Evolutionary conservation across 169 alveolate species (phyloP).

Genomic region (Theileria equi): DNA sequence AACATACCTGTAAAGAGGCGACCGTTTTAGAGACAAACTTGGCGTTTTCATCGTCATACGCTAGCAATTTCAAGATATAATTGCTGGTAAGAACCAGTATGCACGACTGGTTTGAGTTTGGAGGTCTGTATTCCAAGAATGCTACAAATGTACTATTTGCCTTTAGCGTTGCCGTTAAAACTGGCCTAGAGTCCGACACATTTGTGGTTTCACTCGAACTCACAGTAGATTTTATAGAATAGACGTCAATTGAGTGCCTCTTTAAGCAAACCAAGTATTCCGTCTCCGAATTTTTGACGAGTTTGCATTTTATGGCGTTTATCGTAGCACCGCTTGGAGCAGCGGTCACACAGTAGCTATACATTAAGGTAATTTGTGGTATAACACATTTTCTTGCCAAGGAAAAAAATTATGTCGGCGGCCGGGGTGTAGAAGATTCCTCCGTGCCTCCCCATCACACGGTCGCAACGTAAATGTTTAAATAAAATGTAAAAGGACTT

Average conservation of each 20-base stretch:
- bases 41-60: constrained; percentile 29
- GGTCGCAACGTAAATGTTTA: too few relatives aligned
- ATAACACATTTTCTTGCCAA: background rate
- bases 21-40: constrained; percentile 20
- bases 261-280: constrained; percentile 63
- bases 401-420: too few relatives aligned
- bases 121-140: constrained; percentile 57
- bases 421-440: too few relatives aligned
- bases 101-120: constrained; percentile 42
- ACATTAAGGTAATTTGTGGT: constrained; percentile 15
- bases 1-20: constrained; percentile 45
- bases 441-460: too few relatives aligned
- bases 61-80: constrained; percentile 20
- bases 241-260: constrained; percentile 49
- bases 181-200: constrained; percentile 20
- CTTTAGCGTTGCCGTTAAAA: constrained; percentile 34
- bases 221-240: too few relatives aligned
- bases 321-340: constrained; percentile 62
- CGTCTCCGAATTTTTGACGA: constrained; percentile 27
- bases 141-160: constrained; percentile 41
- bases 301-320: constrained; percentile 48
- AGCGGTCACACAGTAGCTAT: constrained; percentile 52
- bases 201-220: too few relatives aligned
- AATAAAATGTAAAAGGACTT: too few relatives aligned
- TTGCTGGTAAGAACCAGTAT: constrained; percentile 46